These are phyloP conservation scores for Monilinia polystroma DNA, from an alignment of 2,329 filamentous ascomycete genomes.

Conservation along the genomic window DNA sequence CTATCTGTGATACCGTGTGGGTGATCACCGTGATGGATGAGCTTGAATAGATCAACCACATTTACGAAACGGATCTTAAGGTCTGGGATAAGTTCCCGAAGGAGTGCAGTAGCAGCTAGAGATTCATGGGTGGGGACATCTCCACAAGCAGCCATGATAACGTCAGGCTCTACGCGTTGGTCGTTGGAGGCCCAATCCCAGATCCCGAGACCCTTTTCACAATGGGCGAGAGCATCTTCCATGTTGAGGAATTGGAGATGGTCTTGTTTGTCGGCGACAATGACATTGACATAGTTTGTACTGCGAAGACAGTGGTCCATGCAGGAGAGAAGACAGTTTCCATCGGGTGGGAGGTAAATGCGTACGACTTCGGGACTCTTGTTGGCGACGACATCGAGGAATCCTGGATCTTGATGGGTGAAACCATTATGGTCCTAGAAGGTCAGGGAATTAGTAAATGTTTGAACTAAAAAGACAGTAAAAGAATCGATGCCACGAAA, in stretches of 20 bases:
- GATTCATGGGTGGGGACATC: slow-evolving; percentile 74
- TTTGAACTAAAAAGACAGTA: neutral
- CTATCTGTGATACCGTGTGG: slow-evolving; percentile 67
- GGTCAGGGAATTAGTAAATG: neutral
- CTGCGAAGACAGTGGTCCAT: slow-evolving; percentile 75
- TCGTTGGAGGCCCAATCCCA: slow-evolving; percentile 77
- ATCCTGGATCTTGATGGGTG: slow-evolving; percentile 77
- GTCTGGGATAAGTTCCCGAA: slow-evolving; percentile 68
- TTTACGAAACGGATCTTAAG: slow-evolving; percentile 79
- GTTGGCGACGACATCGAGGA: slow-evolving; percentile 76
- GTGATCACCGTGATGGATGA: slow-evolving; percentile 68
- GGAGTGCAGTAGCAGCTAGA: slow-evolving; percentile 70
- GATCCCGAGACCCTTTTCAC: slow-evolving; percentile 75
- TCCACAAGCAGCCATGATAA: slow-evolving; percentile 75
- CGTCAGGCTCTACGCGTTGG: slow-evolving; percentile 63
- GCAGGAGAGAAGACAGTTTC: slow-evolving; percentile 72
- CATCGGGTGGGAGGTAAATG: slow-evolving; percentile 78
- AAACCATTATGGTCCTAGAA: slow-evolving; percentile 69
- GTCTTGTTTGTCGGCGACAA: slow-evolving; percentile 77
- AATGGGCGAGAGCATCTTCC: slow-evolving; percentile 71
- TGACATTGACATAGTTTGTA: slow-evolving; percentile 76
- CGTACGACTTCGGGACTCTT: slow-evolving; percentile 78
- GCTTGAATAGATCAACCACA: slow-evolving; percentile 76
- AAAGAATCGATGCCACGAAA: neutral
- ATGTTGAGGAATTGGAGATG: slow-evolving; percentile 75